Percentiles rank a stretch among this genome's conserved stretches.
phyloP scores from a whole-genome alignment of 768 basidiomycete genomes.

The Suillus paluster region DNA sequence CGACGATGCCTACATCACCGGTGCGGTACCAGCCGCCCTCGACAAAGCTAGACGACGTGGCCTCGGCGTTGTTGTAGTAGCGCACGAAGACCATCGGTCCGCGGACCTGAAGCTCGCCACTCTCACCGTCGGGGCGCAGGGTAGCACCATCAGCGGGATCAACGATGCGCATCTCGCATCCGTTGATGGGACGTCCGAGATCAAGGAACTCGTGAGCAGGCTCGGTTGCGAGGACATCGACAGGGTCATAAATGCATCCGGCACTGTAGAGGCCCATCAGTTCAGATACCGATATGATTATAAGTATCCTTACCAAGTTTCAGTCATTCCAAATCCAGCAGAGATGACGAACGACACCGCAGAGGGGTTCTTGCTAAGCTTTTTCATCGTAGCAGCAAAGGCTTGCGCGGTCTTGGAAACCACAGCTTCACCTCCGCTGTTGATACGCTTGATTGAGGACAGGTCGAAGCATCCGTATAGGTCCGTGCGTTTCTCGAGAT shows the following conservation, averaged over 20 bases:
- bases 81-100: slow-evolving; percentile 44
- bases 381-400: slow-evolving; percentile 38
- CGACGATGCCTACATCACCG: slow-evolving; percentile 53
- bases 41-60: slow-evolving; percentile 51
- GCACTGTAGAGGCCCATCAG: slow-evolving; percentile 25
- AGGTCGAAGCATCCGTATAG: slow-evolving; percentile 37
- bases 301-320: slow-evolving; percentile 39
- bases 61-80: slow-evolving; percentile 53
- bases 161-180: slow-evolving; percentile 42
- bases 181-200: slow-evolving; percentile 34
- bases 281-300: too few species aligned
- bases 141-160: slow-evolving; percentile 31
- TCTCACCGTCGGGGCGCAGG: slow-evolving; percentile 32
- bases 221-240: slow-evolving; percentile 23
- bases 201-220: slow-evolving; percentile 42
- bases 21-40: slow-evolving; percentile 61
- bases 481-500: slow-evolving; percentile 29
- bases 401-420: slow-evolving; percentile 43
- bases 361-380: slow-evolving; percentile 20
- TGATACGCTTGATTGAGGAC: slow-evolving; percentile 37
- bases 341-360: slow-evolving; percentile 19
- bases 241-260: slow-evolving; percentile 44
- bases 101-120: slow-evolving; percentile 45
- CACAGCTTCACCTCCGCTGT: slow-evolving; percentile 49
- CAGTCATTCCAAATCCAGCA: slow-evolving; percentile 47